Percentiles rank a stretch among this genome's conserved stretches.
phyloP scores from a whole-genome alignment of 2,329 filamentous ascomycete species.

The Diaporthe sp. region DNA sequence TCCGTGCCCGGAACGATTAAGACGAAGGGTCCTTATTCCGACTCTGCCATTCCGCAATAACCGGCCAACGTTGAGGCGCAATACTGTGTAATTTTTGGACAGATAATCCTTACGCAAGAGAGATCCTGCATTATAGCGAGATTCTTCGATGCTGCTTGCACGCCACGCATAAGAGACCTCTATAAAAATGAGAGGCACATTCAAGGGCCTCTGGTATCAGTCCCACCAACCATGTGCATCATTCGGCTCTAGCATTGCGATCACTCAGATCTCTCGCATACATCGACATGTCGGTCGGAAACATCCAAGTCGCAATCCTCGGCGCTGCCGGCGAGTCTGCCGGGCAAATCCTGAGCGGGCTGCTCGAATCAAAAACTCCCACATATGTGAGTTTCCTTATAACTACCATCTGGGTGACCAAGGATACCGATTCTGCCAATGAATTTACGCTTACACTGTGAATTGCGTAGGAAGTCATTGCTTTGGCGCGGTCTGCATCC shows the following conservation, averaged over 20 bases:
- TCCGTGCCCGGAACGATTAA: too few relatives aligned
- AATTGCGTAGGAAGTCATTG: not conserved
- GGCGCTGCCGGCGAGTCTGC: not conserved
- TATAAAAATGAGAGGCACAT: not conserved
- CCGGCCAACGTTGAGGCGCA: too few relatives aligned
- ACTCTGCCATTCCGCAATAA: too few relatives aligned
- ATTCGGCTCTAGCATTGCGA: not conserved
- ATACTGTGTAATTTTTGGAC: too few relatives aligned
- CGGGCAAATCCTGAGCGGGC: not conserved
- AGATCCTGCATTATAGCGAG: too few relatives aligned
- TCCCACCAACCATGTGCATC: not conserved
- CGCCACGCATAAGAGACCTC: too few relatives aligned
- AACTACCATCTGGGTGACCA: not conserved
- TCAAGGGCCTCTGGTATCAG: not conserved
- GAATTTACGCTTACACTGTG: accelerated
- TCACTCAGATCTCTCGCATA: not conserved
- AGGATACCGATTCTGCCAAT: not conserved
- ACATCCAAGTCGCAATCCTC: not conserved
- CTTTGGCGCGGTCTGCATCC: not conserved
- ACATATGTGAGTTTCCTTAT: not conserved
- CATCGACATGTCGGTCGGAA: not conserved
- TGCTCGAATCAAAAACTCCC: not conserved
- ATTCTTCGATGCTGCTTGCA: too few relatives aligned
- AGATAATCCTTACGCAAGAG: too few relatives aligned
- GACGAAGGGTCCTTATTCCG: too few relatives aligned